Percentiles rank a stretch among this genome's conserved stretches.
These are phyloP conservation scores for Marasmius oreades DNA, from an alignment of 1,284 basidiomycete genomes.

Conservation along the genomic window DNA sequence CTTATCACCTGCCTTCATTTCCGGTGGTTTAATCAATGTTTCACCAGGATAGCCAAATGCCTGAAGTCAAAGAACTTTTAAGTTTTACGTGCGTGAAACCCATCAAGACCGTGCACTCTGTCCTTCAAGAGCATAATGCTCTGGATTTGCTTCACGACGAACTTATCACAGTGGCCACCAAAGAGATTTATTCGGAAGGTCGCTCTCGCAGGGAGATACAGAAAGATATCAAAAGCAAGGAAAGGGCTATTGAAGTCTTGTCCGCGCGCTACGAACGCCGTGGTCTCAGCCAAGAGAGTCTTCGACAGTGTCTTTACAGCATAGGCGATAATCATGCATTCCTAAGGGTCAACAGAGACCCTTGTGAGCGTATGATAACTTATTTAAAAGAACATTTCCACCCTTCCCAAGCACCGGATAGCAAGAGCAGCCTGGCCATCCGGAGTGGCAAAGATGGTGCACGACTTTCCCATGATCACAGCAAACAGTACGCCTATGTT, in stretches of 20 bases:
- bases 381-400: conserved; percentile 75
- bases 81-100: conserved; percentile 71
- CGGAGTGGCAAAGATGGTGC: conserved; percentile 74
- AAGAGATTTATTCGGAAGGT: conserved; percentile 73
- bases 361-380: conserved; percentile 75
- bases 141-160: conserved; percentile 70
- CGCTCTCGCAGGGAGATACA: conserved; percentile 71
- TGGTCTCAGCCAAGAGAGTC: conserved; percentile 55
- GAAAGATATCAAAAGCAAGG: conserved; percentile 75
- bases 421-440: conserved; percentile 67
- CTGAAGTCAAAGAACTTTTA: conserved; percentile 72
- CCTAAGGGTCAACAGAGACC: conserved; percentile 76
- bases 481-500: conserved; percentile 78
- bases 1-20: background rate
- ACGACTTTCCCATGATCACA: conserved; percentile 75
- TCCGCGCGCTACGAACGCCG: conserved; percentile 56
- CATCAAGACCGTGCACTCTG: conserved; percentile 66
- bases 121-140: conserved; percentile 61
- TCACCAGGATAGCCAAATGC: conserved; percentile 71
- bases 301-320: conserved; percentile 76
- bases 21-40: conserved; percentile 7
- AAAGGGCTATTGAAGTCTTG: conserved; percentile 74
- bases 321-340: conserved; percentile 86
- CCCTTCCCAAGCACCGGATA: conserved; percentile 58
- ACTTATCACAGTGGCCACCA: conserved; percentile 66